phyloP scores from a whole-genome alignment of 1,139 yeast genomes.

The Debaryomyces udenii region DNA sequence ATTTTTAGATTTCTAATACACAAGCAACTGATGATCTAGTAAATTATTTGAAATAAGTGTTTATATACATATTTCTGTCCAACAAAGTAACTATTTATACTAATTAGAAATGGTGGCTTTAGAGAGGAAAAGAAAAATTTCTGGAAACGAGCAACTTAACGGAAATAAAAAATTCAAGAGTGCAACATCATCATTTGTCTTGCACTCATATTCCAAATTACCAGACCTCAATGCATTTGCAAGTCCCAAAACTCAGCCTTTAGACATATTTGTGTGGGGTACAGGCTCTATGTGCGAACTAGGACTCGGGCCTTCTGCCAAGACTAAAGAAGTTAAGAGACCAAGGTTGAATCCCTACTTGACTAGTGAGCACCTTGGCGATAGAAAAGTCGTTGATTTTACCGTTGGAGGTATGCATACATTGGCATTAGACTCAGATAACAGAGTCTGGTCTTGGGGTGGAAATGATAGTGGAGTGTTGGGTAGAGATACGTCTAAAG shows the following conservation, averaged over 20 bases:
- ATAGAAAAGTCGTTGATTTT: constrained; percentile 65
- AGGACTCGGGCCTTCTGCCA: constrained; percentile 89
- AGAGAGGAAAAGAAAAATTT: constrained; percentile 39
- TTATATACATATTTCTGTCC: no score
- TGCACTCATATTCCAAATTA: constrained; percentile 53
- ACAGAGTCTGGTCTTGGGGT: constrained; percentile 96
- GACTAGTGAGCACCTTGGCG: constrained; percentile 57
- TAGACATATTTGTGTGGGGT: constrained; percentile 92
- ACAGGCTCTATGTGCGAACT: constrained; percentile 96
- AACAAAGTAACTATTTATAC: no score
- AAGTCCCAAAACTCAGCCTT: constrained; percentile 41
- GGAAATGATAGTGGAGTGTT: constrained; percentile 89
- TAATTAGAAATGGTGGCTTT: constrained; percentile 44
- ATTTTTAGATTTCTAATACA: no score
- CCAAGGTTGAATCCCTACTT: constrained; percentile 87
- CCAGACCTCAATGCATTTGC: constrained; percentile 51
- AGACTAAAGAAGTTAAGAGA: constrained; percentile 89
- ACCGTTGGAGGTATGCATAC: constrained; percentile 97
- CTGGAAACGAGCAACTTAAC: constrained; percentile 17
- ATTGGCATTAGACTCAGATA: constrained; percentile 73
- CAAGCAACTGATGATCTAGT: no score
- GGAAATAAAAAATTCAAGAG: constrained; percentile 35
- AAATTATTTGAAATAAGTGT: no score
- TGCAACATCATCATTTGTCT: constrained; percentile 45
- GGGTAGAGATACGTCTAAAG: constrained; percentile 81